Conservation (phyloP, 257 asterid species). For the Eustoma russellianum region DNA sequence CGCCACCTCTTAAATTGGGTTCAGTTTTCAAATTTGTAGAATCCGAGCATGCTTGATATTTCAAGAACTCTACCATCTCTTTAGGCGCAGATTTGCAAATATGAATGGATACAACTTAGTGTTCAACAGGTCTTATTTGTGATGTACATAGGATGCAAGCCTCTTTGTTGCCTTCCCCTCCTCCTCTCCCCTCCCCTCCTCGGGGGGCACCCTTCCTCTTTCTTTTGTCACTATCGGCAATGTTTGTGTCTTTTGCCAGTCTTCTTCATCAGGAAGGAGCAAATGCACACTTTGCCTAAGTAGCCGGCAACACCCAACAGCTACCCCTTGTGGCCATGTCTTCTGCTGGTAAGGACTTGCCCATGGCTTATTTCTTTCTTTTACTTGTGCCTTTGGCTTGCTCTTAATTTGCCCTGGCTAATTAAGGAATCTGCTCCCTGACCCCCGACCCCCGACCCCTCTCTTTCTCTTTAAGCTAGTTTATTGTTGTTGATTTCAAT, state of each 20-base stretch:
- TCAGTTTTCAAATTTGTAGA: no score
- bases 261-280: conserved; percentile 53
- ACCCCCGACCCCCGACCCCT: not conserved
- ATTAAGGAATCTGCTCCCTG: not conserved
- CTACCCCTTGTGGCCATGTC: conserved; percentile 97
- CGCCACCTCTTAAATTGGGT: no score
- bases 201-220: not conserved
- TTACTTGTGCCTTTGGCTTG: not conserved
- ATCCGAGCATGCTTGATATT: no score
- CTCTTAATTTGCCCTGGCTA: no score
- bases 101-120: no score
- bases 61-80: no score
- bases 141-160: no score
- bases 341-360: conserved; percentile 74
- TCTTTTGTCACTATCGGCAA: not conserved
- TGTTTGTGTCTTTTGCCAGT: conserved; percentile 24
- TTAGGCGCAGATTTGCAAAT: no score
- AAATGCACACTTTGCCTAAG: conserved; percentile 97
- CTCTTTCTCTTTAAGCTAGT: not conserved
- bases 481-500: conserved; percentile 3
- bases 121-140: no score
- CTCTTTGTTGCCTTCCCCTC: no score
- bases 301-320: conserved; percentile 84
- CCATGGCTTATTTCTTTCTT: not conserved
- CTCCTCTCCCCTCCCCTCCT: no score